A percentile compares a stretch with the other conserved stretches of the same genome.
Evolutionary conservation across 495 filamentous ascomycete species (phyloP).

Genomic region (Neurospora sp.): DNA sequence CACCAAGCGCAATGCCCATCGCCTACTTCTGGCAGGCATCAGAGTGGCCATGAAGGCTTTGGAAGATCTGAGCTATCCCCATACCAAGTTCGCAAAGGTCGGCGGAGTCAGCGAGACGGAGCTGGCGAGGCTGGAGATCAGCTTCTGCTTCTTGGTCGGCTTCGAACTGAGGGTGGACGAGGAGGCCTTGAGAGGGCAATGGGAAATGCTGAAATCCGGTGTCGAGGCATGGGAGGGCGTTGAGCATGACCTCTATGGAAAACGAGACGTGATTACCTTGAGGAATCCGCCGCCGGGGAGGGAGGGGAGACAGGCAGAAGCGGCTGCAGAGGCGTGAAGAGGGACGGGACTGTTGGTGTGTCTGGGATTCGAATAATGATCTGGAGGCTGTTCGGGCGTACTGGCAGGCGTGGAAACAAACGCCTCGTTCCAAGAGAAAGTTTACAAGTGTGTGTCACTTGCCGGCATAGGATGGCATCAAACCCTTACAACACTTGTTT

Average conservation of each 20-base stretch:
- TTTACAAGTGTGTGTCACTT: too few relatives aligned
- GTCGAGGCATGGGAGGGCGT: slow-evolving; percentile 16
- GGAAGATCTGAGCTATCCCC: slow-evolving; percentile 80
- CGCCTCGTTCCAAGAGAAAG: too few relatives aligned
- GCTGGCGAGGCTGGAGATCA: slow-evolving; percentile 75
- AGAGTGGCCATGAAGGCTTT: slow-evolving; percentile 85
- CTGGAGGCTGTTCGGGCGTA: not conserved
- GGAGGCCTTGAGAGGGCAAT: slow-evolving; percentile 48
- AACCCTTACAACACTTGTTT: not conserved
- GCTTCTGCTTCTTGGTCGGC: slow-evolving; percentile 75
- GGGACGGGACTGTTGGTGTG: too few relatives aligned
- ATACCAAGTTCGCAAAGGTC: slow-evolving; percentile 74
- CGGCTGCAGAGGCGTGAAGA: not conserved
- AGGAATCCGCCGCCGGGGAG: not conserved
- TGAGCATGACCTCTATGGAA: not conserved
- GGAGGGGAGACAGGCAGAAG: not conserved
- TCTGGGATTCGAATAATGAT: not conserved
- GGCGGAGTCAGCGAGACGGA: slow-evolving; percentile 78
- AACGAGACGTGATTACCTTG: not conserved
- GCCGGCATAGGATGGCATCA: too few relatives aligned
- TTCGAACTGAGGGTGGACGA: slow-evolving; percentile 69
- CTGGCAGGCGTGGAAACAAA: too few relatives aligned
- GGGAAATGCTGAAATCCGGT: slow-evolving; percentile 35
- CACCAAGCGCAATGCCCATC: slow-evolving; percentile 75
- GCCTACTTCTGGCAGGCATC: slow-evolving; percentile 73